A percentile compares a stretch with the other conserved stretches of the same genome.
phyloP scores from a whole-genome alignment of 2,329 filamentous ascomycete genomes.

The Alternaria dauci region DNA sequence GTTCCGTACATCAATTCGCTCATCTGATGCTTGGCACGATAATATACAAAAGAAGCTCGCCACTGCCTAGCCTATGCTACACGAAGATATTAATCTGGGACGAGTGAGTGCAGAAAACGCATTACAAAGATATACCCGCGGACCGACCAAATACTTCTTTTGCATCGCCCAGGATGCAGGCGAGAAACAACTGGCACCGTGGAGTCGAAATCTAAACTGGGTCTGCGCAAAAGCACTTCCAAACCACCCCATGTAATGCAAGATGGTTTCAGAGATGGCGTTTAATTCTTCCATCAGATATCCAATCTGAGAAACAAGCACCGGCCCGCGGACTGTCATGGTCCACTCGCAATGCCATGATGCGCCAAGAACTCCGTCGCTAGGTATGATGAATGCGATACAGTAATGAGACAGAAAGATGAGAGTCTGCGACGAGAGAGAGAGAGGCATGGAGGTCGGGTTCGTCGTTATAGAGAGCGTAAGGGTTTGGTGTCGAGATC shows the following conservation, averaged over 20 bases:
- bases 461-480: slow-evolving; percentile 29
- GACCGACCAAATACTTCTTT: slow-evolving; percentile 14
- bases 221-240: slow-evolving; percentile 5
- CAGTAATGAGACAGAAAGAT: slow-evolving; percentile 17
- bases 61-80: neutral
- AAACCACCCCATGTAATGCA: slow-evolving; percentile 32
- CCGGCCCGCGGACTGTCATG: slow-evolving; percentile 13
- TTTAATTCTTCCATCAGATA: slow-evolving; percentile 32
- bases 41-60: slow-evolving; percentile 21
- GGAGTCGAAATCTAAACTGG: slow-evolving; percentile 18
- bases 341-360: slow-evolving; percentile 10
- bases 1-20: neutral
- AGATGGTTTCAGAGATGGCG: slow-evolving; percentile 31
- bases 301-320: slow-evolving; percentile 26
- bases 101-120: slow-evolving; percentile 21
- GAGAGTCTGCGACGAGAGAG: slow-evolving; percentile 14
- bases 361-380: slow-evolving; percentile 44
- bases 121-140: slow-evolving; percentile 35
- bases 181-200: slow-evolving; percentile 4
- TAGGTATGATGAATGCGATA: slow-evolving; percentile 43
- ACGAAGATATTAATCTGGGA: slow-evolving; percentile 12
- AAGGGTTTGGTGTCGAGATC: slow-evolving; percentile 20
- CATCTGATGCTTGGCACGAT: slow-evolving; percentile 6
- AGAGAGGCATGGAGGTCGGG: slow-evolving; percentile 26
- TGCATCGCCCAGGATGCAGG: slow-evolving; percentile 15